These are phyloP conservation scores for Irpex lacteus DNA, from an alignment of 1,284 basidiomycete genomes.

Conservation along the genomic window DNA sequence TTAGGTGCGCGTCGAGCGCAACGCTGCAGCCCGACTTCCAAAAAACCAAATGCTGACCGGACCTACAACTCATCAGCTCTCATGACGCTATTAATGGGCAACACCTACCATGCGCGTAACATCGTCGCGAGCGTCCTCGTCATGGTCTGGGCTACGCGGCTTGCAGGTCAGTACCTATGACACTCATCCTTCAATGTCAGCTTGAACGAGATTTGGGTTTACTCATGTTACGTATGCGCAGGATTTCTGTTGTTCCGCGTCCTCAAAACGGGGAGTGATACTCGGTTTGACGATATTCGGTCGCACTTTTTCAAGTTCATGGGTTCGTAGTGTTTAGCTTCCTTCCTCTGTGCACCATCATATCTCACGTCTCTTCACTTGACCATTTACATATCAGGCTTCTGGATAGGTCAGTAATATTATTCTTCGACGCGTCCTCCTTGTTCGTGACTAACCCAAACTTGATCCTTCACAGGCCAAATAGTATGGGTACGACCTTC, in stretches of 20 bases:
- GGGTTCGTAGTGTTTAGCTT: too few species aligned
- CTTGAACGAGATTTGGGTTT: too few species aligned
- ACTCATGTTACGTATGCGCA: background rate
- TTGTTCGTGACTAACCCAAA: background rate
- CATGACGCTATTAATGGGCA: constrained; percentile 49
- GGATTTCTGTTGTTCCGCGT: constrained; percentile 50
- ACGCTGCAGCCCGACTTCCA: too few species aligned
- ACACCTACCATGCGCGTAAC: constrained; percentile 60
- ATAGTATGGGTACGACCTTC: constrained; percentile 48
- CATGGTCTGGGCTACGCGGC: constrained; percentile 63
- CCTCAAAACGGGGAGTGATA: constrained; percentile 62
- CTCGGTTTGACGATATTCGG: constrained; percentile 65
- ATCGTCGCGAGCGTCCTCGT: constrained; percentile 56
- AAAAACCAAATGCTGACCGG: background rate
- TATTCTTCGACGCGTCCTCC: background rate
- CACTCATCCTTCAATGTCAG: too few species aligned
- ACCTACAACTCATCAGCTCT: constrained; percentile 35
- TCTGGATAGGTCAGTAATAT: constrained; percentile 45
- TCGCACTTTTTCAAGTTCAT: constrained; percentile 67
- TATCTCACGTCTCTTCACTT: too few species aligned
- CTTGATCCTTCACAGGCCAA: constrained; percentile 37
- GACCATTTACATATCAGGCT: constrained; percentile 29
- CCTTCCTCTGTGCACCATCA: too few species aligned
- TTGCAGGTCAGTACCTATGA: constrained; percentile 37
- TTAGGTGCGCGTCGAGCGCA: constrained; percentile 44